A percentile compares a stretch with the other conserved stretches of the same genome.
These are phyloP conservation scores for Fusarium papillatum DNA, from an alignment of 2,329 filamentous ascomycete species.

Conservation along the genomic window DNA sequence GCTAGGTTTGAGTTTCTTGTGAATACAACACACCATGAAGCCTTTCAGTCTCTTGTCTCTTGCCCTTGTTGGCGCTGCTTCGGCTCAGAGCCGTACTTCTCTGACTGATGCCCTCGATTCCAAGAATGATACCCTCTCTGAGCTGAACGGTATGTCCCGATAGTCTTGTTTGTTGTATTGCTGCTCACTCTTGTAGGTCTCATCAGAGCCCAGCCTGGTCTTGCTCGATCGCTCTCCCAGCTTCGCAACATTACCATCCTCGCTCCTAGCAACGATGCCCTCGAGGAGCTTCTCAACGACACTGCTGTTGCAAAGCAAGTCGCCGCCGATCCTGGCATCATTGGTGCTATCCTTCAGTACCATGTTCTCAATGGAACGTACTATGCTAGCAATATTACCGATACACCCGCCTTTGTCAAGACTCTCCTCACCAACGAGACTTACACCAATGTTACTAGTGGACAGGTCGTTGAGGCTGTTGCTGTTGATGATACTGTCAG, in stretches of 20 bases:
- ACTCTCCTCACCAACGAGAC: slow-evolving; percentile 58
- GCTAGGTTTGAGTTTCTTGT: slow-evolving; percentile 7
- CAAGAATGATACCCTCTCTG: slow-evolving; percentile 45
- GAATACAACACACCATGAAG: slow-evolving; percentile 39
- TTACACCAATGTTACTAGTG: slow-evolving; percentile 57
- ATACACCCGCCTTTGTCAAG: slow-evolving; percentile 49
- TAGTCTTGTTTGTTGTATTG: background rate
- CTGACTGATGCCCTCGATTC: slow-evolving; percentile 41
- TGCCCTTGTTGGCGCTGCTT: slow-evolving; percentile 34
- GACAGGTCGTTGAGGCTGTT: slow-evolving; percentile 57
- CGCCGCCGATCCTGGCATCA: slow-evolving; percentile 53
- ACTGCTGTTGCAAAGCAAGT: slow-evolving; percentile 55
- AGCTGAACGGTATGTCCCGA: slow-evolving; percentile 33
- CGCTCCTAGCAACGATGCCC: slow-evolving; percentile 67
- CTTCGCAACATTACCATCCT: slow-evolving; percentile 56
- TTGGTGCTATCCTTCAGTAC: slow-evolving; percentile 65
- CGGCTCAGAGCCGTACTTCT: slow-evolving; percentile 37
- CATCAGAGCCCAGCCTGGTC: slow-evolving; percentile 39
- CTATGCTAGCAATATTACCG: slow-evolving; percentile 49
- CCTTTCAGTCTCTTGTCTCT: slow-evolving; percentile 31
- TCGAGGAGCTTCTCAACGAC: slow-evolving; percentile 62
- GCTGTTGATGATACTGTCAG: slow-evolving; percentile 58
- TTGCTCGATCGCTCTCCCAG: slow-evolving; percentile 28
- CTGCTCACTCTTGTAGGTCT: slow-evolving; percentile 38
- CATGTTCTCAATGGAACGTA: slow-evolving; percentile 67